These are phyloP conservation scores for Daphne laureola DNA, from an alignment of 441 rosid species.

Conservation along the genomic window DNA sequence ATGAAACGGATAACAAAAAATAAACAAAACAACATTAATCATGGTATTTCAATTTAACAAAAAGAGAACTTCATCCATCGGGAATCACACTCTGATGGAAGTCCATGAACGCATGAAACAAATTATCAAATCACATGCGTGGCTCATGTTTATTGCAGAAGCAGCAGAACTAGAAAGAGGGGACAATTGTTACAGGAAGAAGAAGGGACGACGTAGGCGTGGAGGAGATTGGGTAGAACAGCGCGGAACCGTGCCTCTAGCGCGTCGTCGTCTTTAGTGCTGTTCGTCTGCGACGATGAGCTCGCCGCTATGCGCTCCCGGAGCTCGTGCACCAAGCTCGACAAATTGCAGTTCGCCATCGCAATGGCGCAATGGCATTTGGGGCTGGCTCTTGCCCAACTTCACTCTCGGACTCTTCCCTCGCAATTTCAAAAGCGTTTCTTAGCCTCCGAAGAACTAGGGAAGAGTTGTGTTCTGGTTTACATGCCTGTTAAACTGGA, in stretches of 20 bases:
- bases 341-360: slow-evolving; percentile 41
- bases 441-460: too few relatives aligned
- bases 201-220: slow-evolving; percentile 73
- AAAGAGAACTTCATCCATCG: not conserved
- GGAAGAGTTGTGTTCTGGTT: too few relatives aligned
- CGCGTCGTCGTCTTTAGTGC: slow-evolving; percentile 46
- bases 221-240: slow-evolving; percentile 75
- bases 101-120: not conserved
- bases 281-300: slow-evolving; percentile 45
- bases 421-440: slow-evolving; percentile 18
- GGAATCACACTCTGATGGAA: not conserved
- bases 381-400: not conserved
- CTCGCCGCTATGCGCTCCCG: slow-evolving; percentile 82
- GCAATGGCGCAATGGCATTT: slow-evolving; percentile 17
- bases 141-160: too few relatives aligned
- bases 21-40: not conserved
- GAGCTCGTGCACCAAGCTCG: slow-evolving; percentile 83
- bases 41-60: not conserved
- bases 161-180: slow-evolving; percentile 2
- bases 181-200: slow-evolving; percentile 31
- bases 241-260: slow-evolving; percentile 64
- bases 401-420: slow-evolving; percentile 16
- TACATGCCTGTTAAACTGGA: too few relatives aligned
- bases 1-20: not conserved
- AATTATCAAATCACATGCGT: too few relatives aligned